phyloP scores from a whole-genome alignment of 2,329 filamentous ascomycete genomes.

The Macroventuria anomochaeta region DNA sequence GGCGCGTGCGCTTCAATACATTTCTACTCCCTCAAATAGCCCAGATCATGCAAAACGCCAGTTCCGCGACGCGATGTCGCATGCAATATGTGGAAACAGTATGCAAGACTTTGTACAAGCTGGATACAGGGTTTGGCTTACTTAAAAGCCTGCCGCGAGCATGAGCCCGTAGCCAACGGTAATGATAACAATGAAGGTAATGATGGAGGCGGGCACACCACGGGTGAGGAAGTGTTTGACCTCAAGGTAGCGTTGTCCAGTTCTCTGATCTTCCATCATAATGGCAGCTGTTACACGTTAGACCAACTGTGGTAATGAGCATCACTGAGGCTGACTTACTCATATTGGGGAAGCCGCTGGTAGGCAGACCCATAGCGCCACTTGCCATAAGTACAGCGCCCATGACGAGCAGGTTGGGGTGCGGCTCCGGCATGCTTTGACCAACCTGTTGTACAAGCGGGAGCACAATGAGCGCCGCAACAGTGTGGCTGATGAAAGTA shows the following conservation, averaged over 20 bases:
- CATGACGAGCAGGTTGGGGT: slow-evolving; percentile 96
- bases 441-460: slow-evolving; percentile 90
- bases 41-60: slow-evolving; percentile 2
- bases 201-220: slow-evolving; percentile 85
- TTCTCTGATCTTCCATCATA: slow-evolving; percentile 96
- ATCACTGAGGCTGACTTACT: slow-evolving; percentile 70
- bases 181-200: slow-evolving; percentile 82
- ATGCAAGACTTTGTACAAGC: slow-evolving; percentile 8
- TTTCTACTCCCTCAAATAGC: not conserved
- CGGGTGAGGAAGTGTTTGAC: slow-evolving; percentile 94
- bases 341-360: slow-evolving; percentile 98
- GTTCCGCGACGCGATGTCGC: slow-evolving; percentile 4
- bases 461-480: slow-evolving; percentile 92
- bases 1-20: not conserved
- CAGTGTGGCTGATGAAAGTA: slow-evolving; percentile 97
- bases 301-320: not conserved
- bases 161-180: slow-evolving; percentile 92
- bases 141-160: slow-evolving; percentile 71
- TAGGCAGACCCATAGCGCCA: slow-evolving; percentile 96
- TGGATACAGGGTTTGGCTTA: not conserved
- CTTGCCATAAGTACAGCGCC: slow-evolving; percentile 93
- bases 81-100: slow-evolving; percentile 6
- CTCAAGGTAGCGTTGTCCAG: slow-evolving; percentile 86
- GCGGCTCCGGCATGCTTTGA: slow-evolving; percentile 80
- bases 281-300: slow-evolving; percentile 74